phyloP scores from a whole-genome alignment of 805 yeast species.

The Kazachstania kunashirensis region DNA sequence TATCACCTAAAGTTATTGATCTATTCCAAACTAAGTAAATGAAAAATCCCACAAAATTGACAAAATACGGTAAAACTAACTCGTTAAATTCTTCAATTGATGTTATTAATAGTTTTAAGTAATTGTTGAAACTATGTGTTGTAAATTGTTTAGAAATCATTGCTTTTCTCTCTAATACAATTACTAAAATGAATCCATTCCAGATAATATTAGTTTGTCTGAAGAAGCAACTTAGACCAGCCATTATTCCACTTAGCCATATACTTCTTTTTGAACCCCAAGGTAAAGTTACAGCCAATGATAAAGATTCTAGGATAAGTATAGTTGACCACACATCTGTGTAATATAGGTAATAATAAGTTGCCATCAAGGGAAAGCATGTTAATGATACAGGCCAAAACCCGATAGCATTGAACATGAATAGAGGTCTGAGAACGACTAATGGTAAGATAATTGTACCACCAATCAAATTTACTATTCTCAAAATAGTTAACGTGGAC shows the following conservation, averaged over 20 bases:
- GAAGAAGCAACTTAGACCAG: conserved; percentile 57
- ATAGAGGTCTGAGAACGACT: conserved; percentile 34
- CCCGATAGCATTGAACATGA: conserved; percentile 33
- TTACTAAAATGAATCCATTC: conserved; percentile 53
- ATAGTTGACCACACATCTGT: conserved; percentile 92
- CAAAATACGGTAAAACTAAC: conserved; percentile 39
- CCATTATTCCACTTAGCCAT: conserved; percentile 43
- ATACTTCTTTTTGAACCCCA: conserved; percentile 30
- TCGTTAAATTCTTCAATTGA: conserved; percentile 29
- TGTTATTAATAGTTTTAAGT: conserved; percentile 32
- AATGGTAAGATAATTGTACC: conserved; percentile 47
- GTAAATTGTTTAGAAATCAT: conserved; percentile 34
- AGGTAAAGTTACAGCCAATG: conserved; percentile 36
- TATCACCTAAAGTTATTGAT: conserved; percentile 88
- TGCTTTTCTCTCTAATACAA: conserved; percentile 44
- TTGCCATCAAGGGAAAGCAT: conserved; percentile 59
- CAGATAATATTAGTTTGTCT: conserved; percentile 91
- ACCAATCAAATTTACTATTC: conserved; percentile 58
- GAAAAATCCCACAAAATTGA: conserved; percentile 45
- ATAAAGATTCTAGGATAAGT: conserved; percentile 47
- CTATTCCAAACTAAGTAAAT: conserved; percentile 57
- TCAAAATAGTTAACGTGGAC: conserved; percentile 32
- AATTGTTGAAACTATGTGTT: conserved; percentile 31
- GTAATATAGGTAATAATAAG: conserved; percentile 72
- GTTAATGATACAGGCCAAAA: conserved; percentile 37